Base-by-base conservation (phyloP, 306 rosid species). In the Prinsepia uniflora region DNA sequence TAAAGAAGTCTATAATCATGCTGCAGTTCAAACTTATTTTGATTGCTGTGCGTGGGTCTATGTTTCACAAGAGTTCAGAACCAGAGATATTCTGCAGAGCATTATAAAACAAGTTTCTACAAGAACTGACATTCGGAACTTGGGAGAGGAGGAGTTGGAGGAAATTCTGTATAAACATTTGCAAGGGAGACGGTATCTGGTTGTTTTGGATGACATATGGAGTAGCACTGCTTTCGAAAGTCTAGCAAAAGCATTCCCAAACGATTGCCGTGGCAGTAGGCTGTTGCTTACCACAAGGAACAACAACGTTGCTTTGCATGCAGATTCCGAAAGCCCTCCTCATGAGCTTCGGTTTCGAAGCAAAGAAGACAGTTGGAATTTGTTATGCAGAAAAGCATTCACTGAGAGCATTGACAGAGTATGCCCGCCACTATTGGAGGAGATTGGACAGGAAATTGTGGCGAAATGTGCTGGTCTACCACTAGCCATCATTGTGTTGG, bases 381-480 rank as follows among this genome's bases (percentile, higher is more conserved):
- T 67, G 34, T 67, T 67, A 43, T 67, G 60, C 59, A 50, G 59
- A 8, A 67, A 67, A 30, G 41, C 72, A 34, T 50, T 67, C 60
- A 14, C 36, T 10, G 72, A 50, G n/a, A 67, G 45, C 20, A 67
- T 67, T 36, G 72, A 49, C 5, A 50, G 72, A 36, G 5, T 7
- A 52, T 67, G 72, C 36, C 60, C 72, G 6, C 45, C 36, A 8
- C 72, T 15, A 11, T 17, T 76, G 15, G 76, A 79, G 72, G 67
- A 72, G 63, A 48, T 83, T 39, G 90, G 83, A 30, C 70, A 75
- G 61, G 84, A 86, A 46, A 86, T 86, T 87, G 79, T 79, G 76
- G 81, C 56, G 48, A 86, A 66, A 30, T 86, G 90, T 74, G 84
- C 68, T 61, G 86, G 90, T 72, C 63, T 86, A 61, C 90, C 90